Base-by-base conservation (phyloP, 2,329 filamentous ascomycete species). In the Phialophora macrospora region DNA sequence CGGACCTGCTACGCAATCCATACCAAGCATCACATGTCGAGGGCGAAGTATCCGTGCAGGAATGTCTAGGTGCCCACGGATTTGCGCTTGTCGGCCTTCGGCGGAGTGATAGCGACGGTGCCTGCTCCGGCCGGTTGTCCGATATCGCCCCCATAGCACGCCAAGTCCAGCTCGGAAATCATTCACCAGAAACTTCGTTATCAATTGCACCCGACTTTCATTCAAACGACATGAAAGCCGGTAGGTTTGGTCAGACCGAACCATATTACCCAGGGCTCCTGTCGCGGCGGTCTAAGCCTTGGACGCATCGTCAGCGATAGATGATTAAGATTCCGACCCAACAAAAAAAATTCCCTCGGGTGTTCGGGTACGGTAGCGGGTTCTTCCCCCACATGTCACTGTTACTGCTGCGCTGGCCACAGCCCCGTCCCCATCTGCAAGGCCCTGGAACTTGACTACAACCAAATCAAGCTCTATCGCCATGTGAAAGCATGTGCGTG, bases 401-500 rank as follows among this genome's bases (percentile, higher is more conserved):
- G 48, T 51, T 51, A 51, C 48, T 22, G 22, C 48, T 22, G 14
- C 48, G 20, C 20, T 51, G 48, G 48, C 20, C 24, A 51, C 20
- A 22, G 9, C 24, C 22, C 11, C 7, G 14, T 7, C 17, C 17
- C 48, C 48, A 51, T 51, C 17, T 26, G 48, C n/a, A 51, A 17
- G 48, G 20, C 48, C 20, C 48, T 44, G 17, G 17, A 6, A 44
- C 7, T n/a, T n/a, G 38, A 20, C 38, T 17, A 44, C 38, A n/a
- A 26, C 48, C 20, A 52, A 52, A 22, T 28, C 17, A n/a, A 6
- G 17, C 17, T 44, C 14, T 28, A 51, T 22, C 28, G 46, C 12
- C n/a, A 41, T 41, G 58, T 51, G 58, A 52, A 60, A 52, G 14
- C 58, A 60, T 60, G 48, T 60, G 58, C 46, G 9, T 22, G 14